phyloP scores from a whole-genome alignment of 371 early-diverging fungal genomes.

The Coemansia sp. region DNA sequence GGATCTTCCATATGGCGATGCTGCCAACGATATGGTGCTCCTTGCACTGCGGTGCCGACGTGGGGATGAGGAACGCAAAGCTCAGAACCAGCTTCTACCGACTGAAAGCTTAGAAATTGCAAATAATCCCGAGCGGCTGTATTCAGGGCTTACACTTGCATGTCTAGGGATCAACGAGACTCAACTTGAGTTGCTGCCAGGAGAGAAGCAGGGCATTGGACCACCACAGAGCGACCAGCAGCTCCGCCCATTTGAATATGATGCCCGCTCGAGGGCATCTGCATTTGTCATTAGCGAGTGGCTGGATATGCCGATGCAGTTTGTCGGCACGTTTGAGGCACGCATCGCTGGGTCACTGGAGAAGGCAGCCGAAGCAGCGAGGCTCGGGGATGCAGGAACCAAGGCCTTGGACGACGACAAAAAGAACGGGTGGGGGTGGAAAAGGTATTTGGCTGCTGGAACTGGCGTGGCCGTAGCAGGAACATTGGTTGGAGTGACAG shows the following conservation, averaged over 20 bases:
- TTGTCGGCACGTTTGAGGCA: constrained; percentile 29
- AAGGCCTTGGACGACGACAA: constrained; percentile 24
- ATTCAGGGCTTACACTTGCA: constrained; percentile 28
- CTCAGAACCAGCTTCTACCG: not conserved
- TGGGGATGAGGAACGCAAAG: constrained; percentile 23
- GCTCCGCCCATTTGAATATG: constrained; percentile 40
- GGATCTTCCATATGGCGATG: constrained; percentile 28
- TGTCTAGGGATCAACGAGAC: constrained; percentile 27
- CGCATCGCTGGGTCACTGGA: constrained; percentile 28
- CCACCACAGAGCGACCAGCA: not conserved
- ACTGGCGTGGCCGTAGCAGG: constrained; percentile 44
- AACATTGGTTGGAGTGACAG: constrained; percentile 44
- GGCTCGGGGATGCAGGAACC: constrained; percentile 28
- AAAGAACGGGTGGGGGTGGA: constrained; percentile 38
- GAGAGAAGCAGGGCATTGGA: not conserved
- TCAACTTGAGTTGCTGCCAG: constrained; percentile 9
- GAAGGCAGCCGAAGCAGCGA: constrained; percentile 19
- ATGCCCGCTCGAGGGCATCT: constrained; percentile 43
- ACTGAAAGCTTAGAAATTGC: constrained; percentile 19
- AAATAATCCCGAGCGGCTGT: constrained; percentile 28
- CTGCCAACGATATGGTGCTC: constrained; percentile 40
- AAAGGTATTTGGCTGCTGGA: constrained; percentile 38
- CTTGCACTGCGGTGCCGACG: constrained; percentile 38
- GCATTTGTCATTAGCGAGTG: constrained; percentile 34
- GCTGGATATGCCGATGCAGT: constrained; percentile 39